phyloP scores from a whole-genome alignment of 495 filamentous ascomycete species.

The Penicillium bialowiezense region DNA sequence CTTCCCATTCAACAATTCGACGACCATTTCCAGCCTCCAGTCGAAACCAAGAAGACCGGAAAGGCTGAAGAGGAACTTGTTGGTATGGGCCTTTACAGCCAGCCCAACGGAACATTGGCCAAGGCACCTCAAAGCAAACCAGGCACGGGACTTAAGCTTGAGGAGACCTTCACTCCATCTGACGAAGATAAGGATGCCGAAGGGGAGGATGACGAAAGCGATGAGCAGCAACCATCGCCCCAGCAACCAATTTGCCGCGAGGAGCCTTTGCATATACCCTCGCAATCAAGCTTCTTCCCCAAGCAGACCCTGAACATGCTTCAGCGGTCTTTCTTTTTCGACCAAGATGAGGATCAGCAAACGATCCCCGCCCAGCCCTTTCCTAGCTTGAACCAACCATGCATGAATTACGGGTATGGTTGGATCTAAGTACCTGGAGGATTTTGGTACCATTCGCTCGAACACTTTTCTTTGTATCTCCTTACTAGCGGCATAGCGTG shows the following conservation, averaged over 20 bases:
- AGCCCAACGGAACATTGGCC: conserved; percentile 51
- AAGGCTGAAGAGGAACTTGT: conserved; percentile 66
- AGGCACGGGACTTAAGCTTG: conserved; percentile 77
- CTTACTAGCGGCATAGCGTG: conserved; percentile 37
- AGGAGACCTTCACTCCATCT: conserved; percentile 79
- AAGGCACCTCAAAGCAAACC: conserved; percentile 43
- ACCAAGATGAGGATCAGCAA: conserved; percentile 39
- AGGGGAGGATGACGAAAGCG: conserved; percentile 40
- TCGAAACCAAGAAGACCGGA: conserved; percentile 27
- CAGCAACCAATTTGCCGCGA: conserved; percentile 8
- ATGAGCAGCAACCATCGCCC: conserved; percentile 18
- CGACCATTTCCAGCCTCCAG: conserved; percentile 6
- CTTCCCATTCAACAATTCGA: conserved; percentile 48
- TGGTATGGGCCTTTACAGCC: conserved; percentile 80
- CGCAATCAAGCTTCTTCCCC: conserved; percentile 9
- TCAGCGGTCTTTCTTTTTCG: conserved; percentile 49
- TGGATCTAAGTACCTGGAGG: conserved; percentile 31
- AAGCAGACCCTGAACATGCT: conserved; percentile 35
- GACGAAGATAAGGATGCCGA: conserved; percentile 59
- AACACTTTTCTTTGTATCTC: conserved; percentile 11
- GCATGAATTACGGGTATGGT: conserved; percentile 42
- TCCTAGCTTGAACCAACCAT: conserved; percentile 29
- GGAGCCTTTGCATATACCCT: conserved; percentile 6
- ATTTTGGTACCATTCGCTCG: conserved; percentile 2
- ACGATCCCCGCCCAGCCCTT: conserved; percentile 29